Evolutionary conservation across 139 green algal genomes (phyloP).

Genomic region (Marvania coccoides): DNA sequence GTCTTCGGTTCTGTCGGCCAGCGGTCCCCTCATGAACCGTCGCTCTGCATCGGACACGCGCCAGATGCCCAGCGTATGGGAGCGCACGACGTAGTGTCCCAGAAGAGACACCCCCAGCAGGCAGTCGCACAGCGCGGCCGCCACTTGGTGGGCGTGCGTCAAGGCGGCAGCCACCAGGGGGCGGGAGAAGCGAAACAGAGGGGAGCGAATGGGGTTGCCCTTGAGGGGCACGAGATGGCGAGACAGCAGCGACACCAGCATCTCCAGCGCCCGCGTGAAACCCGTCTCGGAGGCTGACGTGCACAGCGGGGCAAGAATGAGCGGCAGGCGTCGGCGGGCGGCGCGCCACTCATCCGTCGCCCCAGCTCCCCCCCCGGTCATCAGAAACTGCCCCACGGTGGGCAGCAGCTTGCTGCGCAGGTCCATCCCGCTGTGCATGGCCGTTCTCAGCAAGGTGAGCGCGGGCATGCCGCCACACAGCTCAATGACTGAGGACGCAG

Average conservation of each 20-base stretch:
- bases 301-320: constrained; percentile 4
- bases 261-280: not conserved
- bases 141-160: not conserved
- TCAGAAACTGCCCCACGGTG: not conserved
- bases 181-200: not conserved
- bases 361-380: not conserved
- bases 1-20: not conserved
- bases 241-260: not conserved
- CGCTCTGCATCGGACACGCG: not conserved
- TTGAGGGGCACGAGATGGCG: not conserved
- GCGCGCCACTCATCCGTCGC: not conserved
- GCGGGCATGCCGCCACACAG: not conserved
- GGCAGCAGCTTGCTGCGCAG: not conserved
- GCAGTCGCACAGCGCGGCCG: not conserved
- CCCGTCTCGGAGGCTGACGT: not conserved
- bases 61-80: constrained; percentile 3
- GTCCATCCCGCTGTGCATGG: constrained; percentile 1
- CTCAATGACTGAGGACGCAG: not conserved
- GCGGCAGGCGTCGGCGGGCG: constrained; percentile 1
- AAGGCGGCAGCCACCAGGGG: not conserved
- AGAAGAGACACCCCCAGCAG: constrained; percentile 4
- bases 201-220: not conserved
- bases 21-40: not conserved
- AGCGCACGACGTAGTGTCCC: not conserved
- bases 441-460: not conserved